Conservation (phyloP, 2,329 filamentous ascomycete species). For the Alternaria panax region DNA sequence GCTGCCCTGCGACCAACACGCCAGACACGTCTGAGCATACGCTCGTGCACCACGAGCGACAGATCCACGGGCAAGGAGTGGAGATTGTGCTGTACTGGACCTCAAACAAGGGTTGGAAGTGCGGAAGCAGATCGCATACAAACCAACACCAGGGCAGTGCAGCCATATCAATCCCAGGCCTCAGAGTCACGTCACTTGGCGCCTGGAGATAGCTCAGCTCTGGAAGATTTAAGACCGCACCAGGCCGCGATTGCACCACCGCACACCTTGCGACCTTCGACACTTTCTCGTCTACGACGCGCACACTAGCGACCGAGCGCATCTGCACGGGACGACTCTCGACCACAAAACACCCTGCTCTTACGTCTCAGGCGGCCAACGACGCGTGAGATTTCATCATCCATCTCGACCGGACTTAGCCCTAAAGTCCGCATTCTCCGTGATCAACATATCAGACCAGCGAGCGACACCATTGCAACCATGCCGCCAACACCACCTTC, state of each 20-base stretch:
- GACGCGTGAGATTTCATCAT: conserved; percentile 12
- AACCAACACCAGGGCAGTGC: conserved; percentile 17
- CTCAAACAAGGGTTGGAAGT: conserved; percentile 1
- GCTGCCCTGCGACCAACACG: not conserved
- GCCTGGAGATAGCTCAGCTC: conserved; percentile 40
- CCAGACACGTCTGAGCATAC: conserved; percentile 2
- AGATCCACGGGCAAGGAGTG: not conserved
- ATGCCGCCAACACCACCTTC: conserved; percentile 83
- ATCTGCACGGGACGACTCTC: conserved; percentile 13
- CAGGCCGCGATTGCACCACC: conserved; percentile 24
- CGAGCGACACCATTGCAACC: conserved; percentile 8
- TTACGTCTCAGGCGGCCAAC: conserved; percentile 11
- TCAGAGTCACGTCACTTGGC: conserved; percentile 19
- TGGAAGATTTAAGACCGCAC: conserved; percentile 40
- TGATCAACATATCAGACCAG: conserved; percentile 1
- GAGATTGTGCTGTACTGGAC: not conserved
- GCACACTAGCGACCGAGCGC: conserved; percentile 9
- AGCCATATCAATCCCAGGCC: conserved; percentile 24
- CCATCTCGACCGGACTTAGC: conserved; percentile 30
- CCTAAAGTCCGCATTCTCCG: conserved; percentile 29
- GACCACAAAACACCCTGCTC: not conserved
- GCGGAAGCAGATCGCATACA: conserved; percentile 15
- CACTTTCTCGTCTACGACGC: conserved; percentile 14
- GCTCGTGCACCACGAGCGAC: not conserved
- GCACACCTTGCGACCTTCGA: conserved; percentile 24